phyloP scores from a whole-genome alignment of 345 rosid genomes.

The Syzygium aqueum region DNA sequence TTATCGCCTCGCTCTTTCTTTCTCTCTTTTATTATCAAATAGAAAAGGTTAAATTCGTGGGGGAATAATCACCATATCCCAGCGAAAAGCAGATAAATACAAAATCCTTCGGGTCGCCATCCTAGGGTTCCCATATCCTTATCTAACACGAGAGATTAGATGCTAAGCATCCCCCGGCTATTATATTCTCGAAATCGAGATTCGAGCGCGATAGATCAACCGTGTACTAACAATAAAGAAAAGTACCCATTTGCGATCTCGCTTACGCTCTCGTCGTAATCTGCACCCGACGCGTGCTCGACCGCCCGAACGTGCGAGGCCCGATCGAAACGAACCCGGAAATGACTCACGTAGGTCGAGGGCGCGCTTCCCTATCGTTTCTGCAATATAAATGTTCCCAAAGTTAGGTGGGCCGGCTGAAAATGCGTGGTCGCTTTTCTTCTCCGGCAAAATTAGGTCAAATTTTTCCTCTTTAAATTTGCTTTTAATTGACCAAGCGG shows the following conservation, averaged over 20 bases:
- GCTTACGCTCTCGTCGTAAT: not conserved
- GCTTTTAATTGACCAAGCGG: not conserved
- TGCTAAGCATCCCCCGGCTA: not conserved
- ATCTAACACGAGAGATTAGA: not conserved
- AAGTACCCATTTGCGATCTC: not conserved
- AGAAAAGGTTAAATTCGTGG: not conserved
- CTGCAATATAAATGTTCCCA: not conserved
- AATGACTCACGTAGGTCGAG: not conserved
- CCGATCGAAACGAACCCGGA: not conserved
- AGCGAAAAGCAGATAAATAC: not conserved
- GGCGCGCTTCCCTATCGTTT: not conserved
- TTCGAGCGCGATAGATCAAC: not conserved
- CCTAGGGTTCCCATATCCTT: not conserved
- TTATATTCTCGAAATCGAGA: not conserved
- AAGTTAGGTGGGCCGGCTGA: not conserved
- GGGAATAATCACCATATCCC: not conserved
- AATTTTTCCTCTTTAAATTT: not conserved
- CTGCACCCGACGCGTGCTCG: accelerated
- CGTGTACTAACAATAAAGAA: accelerated
- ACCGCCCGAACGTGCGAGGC: not conserved
- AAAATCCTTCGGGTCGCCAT: not conserved
- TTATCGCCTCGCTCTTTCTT: not conserved
- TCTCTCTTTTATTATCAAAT: no score
- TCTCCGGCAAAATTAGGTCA: not conserved
- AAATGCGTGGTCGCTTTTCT: not conserved